Percentiles rank a stretch among this genome's conserved stretches.
Conservation (phyloP, 2,329 filamentous ascomycete species). For the Aphanoascus verrucosus region DNA sequence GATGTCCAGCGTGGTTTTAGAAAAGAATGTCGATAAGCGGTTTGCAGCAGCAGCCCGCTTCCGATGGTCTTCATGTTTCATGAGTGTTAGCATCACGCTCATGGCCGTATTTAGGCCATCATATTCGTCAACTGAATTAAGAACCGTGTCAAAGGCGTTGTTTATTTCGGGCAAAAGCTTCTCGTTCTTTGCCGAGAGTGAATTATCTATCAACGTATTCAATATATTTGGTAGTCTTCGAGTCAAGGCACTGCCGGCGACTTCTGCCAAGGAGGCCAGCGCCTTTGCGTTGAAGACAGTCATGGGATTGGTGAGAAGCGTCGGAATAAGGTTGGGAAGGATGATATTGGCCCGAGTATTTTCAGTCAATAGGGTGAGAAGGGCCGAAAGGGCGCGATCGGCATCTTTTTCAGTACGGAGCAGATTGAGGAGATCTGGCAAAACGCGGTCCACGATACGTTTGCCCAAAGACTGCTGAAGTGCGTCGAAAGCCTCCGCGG, state of each 20-base stretch:
- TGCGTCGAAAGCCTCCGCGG: constrained; percentile 93
- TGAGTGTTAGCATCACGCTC: constrained; percentile 76
- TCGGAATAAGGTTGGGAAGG: constrained; percentile 88
- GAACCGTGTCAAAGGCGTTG: constrained; percentile 73
- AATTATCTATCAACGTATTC: constrained; percentile 88
- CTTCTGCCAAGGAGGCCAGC: constrained; percentile 81
- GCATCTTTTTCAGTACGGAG: constrained; percentile 76
- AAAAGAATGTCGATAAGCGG: constrained; percentile 80
- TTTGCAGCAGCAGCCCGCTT: constrained; percentile 66
- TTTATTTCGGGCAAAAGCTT: constrained; percentile 62
- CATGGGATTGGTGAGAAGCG: constrained; percentile 79
- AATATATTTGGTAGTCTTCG: constrained; percentile 79
- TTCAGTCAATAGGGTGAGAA: constrained; percentile 89
- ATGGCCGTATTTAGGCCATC: constrained; percentile 93
- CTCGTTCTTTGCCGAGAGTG: constrained; percentile 64
- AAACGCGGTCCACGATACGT: constrained; percentile 84
- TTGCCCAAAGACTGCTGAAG: constrained; percentile 90
- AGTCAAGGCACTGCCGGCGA: constrained; percentile 84
- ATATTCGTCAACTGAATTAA: constrained; percentile 87
- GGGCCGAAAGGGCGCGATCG: constrained; percentile 81
- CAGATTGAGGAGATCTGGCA: constrained; percentile 85
- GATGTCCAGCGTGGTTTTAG: constrained; percentile 70
- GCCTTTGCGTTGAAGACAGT: constrained; percentile 91
- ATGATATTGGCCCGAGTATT: constrained; percentile 92
- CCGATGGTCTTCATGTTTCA: constrained; percentile 86